A percentile compares a stretch with the other conserved stretches of the same genome.
These are phyloP conservation scores for Boletus rubropictus DNA, from an alignment of 768 basidiomycete genomes.

Conservation along the genomic window DNA sequence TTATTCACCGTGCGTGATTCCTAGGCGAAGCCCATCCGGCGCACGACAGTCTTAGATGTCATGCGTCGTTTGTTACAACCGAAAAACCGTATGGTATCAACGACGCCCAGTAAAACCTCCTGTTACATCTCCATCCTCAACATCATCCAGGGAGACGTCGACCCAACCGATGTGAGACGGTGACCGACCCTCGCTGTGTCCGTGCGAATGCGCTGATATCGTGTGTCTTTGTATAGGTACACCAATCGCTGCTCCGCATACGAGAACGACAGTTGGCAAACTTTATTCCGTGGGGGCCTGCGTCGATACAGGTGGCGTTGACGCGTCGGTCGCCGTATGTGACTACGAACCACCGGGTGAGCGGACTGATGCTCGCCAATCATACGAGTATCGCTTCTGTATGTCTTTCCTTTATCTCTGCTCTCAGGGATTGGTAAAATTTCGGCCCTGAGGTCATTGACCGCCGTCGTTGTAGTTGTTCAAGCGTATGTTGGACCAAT, in stretches of 20 bases:
- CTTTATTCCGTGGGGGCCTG: constrained; percentile 99
- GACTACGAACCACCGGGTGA: constrained; percentile 85
- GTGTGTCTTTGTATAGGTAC: constrained; percentile 51
- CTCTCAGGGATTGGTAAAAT: too few species aligned
- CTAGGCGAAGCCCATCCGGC: constrained; percentile 89
- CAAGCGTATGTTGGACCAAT: constrained; percentile 94
- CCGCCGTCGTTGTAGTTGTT: constrained; percentile 55
- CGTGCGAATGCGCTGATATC: neutral
- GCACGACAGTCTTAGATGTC: constrained; percentile 96
- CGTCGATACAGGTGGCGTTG: constrained; percentile 94
- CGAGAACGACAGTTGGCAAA: constrained; percentile 94
- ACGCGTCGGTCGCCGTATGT: constrained; percentile 89
- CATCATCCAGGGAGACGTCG: constrained; percentile 98
- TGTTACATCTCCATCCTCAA: constrained; percentile 98
- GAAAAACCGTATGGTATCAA: constrained; percentile 97
- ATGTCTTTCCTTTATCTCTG: constrained; percentile 23
- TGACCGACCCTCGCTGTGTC: neutral
- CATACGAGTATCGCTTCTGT: constrained; percentile 98
- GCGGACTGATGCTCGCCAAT: constrained; percentile 97
- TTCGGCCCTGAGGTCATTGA: neutral
- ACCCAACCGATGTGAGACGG: constrained; percentile 80
- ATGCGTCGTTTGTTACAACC: constrained; percentile 97
- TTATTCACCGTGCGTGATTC: neutral
- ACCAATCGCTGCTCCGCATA: constrained; percentile 94
- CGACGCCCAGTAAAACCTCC: constrained; percentile 82